Evolutionary conservation across 1,284 basidiomycete genomes (phyloP).

Genomic region (Microbotryomycetes sp.): DNA sequence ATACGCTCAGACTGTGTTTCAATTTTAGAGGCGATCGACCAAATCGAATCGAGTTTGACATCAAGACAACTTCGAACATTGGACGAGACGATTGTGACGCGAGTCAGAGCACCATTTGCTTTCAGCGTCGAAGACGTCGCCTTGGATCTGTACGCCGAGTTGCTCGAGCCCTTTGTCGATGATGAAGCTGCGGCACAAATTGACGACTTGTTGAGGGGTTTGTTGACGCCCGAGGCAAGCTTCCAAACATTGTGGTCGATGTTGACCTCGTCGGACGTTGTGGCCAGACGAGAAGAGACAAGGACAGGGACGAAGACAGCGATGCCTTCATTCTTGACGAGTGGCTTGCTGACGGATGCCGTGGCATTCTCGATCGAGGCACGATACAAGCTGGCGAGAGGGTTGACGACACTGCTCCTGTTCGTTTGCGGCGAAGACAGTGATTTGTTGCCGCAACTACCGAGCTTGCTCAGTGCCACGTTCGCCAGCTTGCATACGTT

Average conservation of each 20-base stretch:
- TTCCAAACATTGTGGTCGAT: slow-evolving; percentile 16
- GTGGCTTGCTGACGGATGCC: slow-evolving; percentile 40
- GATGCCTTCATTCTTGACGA: slow-evolving; percentile 39
- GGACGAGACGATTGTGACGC: slow-evolving; percentile 26
- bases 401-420: slow-evolving; percentile 41
- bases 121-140: slow-evolving; percentile 28
- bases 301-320: slow-evolving; percentile 36
- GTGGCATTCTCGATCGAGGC: slow-evolving; percentile 36
- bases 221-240: slow-evolving; percentile 17
- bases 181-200: slow-evolving; percentile 24
- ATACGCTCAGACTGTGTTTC: slow-evolving; percentile 34
- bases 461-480: slow-evolving; percentile 23
- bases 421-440: slow-evolving; percentile 37
- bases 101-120: slow-evolving; percentile 12
- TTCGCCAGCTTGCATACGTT: slow-evolving; percentile 42
- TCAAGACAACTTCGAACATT: slow-evolving; percentile 6
- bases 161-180: slow-evolving; percentile 37
- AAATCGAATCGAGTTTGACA: slow-evolving; percentile 5
- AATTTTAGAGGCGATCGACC: slow-evolving; percentile 28
- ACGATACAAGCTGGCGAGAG: slow-evolving; percentile 41
- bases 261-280: slow-evolving; percentile 8
- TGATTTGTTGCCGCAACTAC: slow-evolving; percentile 32
- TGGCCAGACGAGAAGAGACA: slow-evolving; percentile 13
- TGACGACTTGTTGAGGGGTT: background rate
- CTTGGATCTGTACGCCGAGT: slow-evolving; percentile 34